Base-by-base conservation (phyloP, 495 filamentous ascomycete genomes). In the Aspergillus conjunctus region DNA sequence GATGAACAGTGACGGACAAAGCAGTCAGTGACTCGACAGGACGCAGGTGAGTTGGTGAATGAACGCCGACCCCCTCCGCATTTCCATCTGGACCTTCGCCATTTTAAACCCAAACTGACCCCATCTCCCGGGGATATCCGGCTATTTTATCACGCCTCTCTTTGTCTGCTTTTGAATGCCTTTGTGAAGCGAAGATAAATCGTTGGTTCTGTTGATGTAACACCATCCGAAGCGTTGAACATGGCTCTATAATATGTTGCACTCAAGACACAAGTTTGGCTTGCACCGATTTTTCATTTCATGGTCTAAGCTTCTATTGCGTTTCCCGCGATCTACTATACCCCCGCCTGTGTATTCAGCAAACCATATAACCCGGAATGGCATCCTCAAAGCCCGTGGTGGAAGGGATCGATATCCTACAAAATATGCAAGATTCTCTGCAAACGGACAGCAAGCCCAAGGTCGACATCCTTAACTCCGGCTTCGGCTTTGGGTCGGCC, bases 231-330 rank as follows among this genome's bases (percentile, higher is more conserved):
- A 21, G 10, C 2, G 4, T 21, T 5, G 20, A 5, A 12, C 44
- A 48, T 48, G 44, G 44, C 44, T 22, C 20, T 48, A 48, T 48
- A 48, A 48, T 20, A 48, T 48, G 44, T 48, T 48, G n/a, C 44
- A 48, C 44, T 17, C 20, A 9, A 17, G 17, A 26, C 2, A 48
- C 44, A 17, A 48, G 44, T 17, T 21, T 48, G 8, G 21, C 44
- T 41, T 0, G 1, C 11, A 41, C 37, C 3, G 9, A 11, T 21
- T 48, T 48, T 21, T 20, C 21, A 48, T 17, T 17, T 48, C 44
- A 21, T 22, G 20, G 20, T 21, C 20, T 48, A 21, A 10, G n/a
- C n/a, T 21, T 48, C 44, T 12, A 15, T 22, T 48, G 17, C 7
- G 17, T 48, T 48, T 48, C 6, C 21, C 5, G 21, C 21, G 15